phyloP scores from a whole-genome alignment of 306 rosid genomes.

The Luffa acutangula region DNA sequence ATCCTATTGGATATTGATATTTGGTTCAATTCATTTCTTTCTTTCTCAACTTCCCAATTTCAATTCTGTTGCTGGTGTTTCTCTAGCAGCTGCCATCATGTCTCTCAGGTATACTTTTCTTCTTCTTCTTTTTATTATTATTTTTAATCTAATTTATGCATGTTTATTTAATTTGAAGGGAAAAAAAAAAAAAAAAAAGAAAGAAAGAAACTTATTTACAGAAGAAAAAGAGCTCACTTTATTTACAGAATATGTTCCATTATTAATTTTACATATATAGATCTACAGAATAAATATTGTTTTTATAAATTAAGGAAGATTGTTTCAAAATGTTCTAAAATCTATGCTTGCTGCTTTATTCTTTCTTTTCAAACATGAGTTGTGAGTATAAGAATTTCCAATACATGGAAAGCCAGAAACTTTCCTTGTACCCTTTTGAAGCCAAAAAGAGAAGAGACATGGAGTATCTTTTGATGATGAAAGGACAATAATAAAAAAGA shows the following conservation, averaged over 20 bases:
- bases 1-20: conserved; percentile 77
- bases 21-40: conserved; percentile 75
- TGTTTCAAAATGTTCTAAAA: background rate
- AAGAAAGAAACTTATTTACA: background rate
- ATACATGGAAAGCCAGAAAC: background rate
- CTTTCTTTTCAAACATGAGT: background rate
- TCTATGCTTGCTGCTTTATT: background rate
- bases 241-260: background rate
- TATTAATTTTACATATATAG: background rate
- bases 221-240: background rate
- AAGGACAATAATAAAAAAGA: background rate
- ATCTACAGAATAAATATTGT: background rate
- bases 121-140: background rate
- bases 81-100: conserved; percentile 92
- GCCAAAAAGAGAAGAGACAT: background rate
- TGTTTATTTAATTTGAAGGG: background rate
- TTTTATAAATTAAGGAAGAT: background rate
- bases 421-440: background rate
- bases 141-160: background rate
- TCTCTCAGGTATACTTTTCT: conserved; percentile 51
- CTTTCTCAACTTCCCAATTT: conserved; percentile 95
- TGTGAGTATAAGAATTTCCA: background rate
- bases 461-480: background rate
- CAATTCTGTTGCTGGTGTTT: conserved; percentile 84
- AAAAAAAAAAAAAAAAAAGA: background rate